A percentile compares a stretch with the other conserved stretches of the same genome.
Conservation (phyloP, 305 asterid species). For the Plantago lanceolata region DNA sequence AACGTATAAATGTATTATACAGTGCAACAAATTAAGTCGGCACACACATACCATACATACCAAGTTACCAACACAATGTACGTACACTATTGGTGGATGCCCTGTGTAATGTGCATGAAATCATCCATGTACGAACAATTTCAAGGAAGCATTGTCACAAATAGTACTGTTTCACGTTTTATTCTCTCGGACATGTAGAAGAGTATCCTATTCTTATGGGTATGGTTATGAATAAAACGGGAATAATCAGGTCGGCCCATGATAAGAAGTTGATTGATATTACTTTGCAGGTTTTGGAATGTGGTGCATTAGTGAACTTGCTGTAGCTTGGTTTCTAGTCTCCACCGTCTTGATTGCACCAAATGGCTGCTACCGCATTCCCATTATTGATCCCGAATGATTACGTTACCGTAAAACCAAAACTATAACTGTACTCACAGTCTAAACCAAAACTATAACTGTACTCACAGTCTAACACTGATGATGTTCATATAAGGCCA, state of each 20-base stretch:
- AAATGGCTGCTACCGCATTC: constrained; percentile 1
- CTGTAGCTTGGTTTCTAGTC: constrained; percentile 5
- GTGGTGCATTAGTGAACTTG: background rate
- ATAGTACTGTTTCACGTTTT: background rate
- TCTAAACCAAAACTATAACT: background rate
- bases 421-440: too few species aligned
- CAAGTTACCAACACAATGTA: too few species aligned
- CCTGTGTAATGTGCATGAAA: too few species aligned
- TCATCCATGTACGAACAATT: too few species aligned
- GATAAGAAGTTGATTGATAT: constrained; percentile 1
- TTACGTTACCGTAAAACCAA: background rate
- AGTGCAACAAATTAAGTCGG: too few species aligned
- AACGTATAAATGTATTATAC: too few species aligned
- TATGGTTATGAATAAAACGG: background rate
- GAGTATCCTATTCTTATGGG: background rate
- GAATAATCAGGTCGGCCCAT: background rate
- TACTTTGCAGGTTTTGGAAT: constrained; percentile 9
- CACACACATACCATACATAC: too few species aligned
- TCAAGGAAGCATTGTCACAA: background rate
- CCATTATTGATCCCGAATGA: background rate
- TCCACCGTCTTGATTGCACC: background rate
- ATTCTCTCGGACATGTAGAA: background rate
- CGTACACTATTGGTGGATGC: too few species aligned
- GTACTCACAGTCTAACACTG: background rate
- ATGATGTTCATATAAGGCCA: background rate